A percentile compares a stretch with the other conserved stretches of the same genome.
Evolutionary conservation across 805 yeast species (phyloP).

Genomic region (Pichia gijzeniarum): DNA sequence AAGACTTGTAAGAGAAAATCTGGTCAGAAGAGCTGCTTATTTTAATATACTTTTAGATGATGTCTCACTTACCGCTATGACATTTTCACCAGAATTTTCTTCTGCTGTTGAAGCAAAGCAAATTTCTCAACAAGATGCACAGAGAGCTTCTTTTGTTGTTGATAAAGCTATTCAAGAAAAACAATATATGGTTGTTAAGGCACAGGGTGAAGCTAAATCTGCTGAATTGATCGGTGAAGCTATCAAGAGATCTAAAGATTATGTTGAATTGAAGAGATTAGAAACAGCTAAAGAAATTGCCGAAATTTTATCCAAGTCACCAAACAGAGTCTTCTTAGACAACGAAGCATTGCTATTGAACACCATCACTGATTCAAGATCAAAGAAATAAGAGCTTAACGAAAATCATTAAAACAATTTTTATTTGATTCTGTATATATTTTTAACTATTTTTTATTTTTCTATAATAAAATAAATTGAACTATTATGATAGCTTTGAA

Average conservation of each 20-base stretch:
- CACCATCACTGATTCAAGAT: constrained; percentile 76
- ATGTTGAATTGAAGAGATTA: constrained; percentile 92
- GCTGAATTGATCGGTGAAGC: constrained; percentile 99
- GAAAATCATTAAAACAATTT: background rate
- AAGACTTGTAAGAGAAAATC: constrained; percentile 80
- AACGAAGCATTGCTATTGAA: constrained; percentile 87
- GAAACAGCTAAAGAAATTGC: constrained; percentile 98
- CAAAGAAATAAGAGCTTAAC: constrained; percentile 22
- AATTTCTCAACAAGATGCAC: constrained; percentile 99
- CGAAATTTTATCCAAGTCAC: constrained; percentile 71
- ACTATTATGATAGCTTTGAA: too few species aligned
- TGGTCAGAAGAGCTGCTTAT: constrained; percentile 84
- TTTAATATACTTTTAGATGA: constrained; percentile 88
- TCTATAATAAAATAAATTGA: background rate
- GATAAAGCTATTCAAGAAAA: constrained; percentile 97
- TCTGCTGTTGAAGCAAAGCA: constrained; percentile 98
- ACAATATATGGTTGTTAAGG: constrained; percentile 93
- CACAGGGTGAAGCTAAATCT: constrained; percentile 97
- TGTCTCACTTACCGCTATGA: constrained; percentile 94
- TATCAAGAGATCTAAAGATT: constrained; percentile 90
- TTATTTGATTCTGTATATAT: background rate
- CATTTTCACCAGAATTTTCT: constrained; percentile 96
- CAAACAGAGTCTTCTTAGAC: constrained; percentile 86
- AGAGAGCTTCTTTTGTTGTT: constrained; percentile 94
- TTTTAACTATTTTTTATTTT: background rate